phyloP scores from a whole-genome alignment of 1,139 yeast genomes.

The Lodderomyces jiufengensis region DNA sequence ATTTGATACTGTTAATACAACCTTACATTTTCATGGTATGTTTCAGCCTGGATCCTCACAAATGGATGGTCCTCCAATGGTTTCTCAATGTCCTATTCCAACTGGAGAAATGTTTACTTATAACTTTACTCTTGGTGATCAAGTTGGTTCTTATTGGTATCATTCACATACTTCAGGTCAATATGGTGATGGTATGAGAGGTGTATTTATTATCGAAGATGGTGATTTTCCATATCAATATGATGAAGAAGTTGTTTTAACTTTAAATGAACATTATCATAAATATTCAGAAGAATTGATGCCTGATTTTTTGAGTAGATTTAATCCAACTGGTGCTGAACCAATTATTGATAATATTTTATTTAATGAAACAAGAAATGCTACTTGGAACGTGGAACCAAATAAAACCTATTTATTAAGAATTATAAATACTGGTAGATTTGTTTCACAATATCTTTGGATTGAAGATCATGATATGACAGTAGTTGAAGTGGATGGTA shows the following conservation, averaged over 20 bases:
- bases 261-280: slow-evolving; percentile 64
- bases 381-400: slow-evolving; percentile 56
- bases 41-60: slow-evolving; percentile 57
- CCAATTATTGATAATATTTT: slow-evolving; percentile 69
- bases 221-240: slow-evolving; percentile 52
- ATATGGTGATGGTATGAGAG: slow-evolving; percentile 76
- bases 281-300: slow-evolving; percentile 42
- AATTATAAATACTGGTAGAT: slow-evolving; percentile 63
- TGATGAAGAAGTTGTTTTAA: slow-evolving; percentile 58
- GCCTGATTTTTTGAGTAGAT: slow-evolving; percentile 50
- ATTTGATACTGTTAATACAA: slow-evolving; percentile 50
- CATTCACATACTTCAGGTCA: slow-evolving; percentile 80
- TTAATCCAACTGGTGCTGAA: slow-evolving; percentile 81
- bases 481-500: slow-evolving; percentile 74
- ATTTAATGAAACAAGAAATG: slow-evolving; percentile 61
- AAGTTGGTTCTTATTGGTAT: slow-evolving; percentile 77
- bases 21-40: slow-evolving; percentile 75
- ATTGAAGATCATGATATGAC: slow-evolving; percentile 66
- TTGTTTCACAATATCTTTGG: slow-evolving; percentile 66
- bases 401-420: slow-evolving; percentile 61
- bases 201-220: slow-evolving; percentile 64
- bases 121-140: slow-evolving; percentile 61
- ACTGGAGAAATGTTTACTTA: slow-evolving; percentile 62
- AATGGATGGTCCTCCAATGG: slow-evolving; percentile 79
- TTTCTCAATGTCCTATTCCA: slow-evolving; percentile 75